Base-by-base conservation (phyloP, 1,284 basidiomycete genomes). In the Heterobasidion annosum region DNA sequence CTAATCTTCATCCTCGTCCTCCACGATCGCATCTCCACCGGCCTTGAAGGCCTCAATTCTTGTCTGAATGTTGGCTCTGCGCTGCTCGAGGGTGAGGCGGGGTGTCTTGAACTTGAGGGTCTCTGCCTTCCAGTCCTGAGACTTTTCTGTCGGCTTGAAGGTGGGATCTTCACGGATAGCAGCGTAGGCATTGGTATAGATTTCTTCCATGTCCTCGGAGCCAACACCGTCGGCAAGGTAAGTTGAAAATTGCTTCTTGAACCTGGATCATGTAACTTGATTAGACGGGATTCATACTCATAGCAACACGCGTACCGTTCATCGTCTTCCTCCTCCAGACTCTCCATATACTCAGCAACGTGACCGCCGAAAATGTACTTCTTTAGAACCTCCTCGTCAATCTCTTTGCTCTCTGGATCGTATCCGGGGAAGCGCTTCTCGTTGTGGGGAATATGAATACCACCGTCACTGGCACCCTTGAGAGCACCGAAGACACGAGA, bases 331-430 rank as follows among this genome's bases (percentile, higher is more conserved):
- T 99, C 97, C 78, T 99, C 97, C 57, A 99, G 79, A 52, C 86
- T 90, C 78, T 99, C 93, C 97, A 99, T 99, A 82, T 98, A 99
- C 75, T 99, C 97, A 59, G 97, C 93, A 58, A 99, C 88, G 73
- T 99, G 95, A 54, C 95, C 95, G 72, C 94, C 96, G 67, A 83
- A 93, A 73, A 99, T 99, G 81, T 99, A 99, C 76, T 94, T 95
- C 72, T 96, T 93, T 65, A 99, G 79, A 50, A 90, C 84, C 71
- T 99, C 97, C 54, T 91, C 86, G 65, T 99, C 95, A 61, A 99
- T 82, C 73, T 89, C 78, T 82, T 99, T 99, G 72, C 76, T 69
- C 74, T 99, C 97, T 59, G 89, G 77, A 75, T 99, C 97, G 77
- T 83, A 99, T 55, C 97, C 97, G 59, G 97, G 97, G 90, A 99